Base-by-base conservation (phyloP, 768 basidiomycete genomes). In the Pleurotus citrinopileatus region DNA sequence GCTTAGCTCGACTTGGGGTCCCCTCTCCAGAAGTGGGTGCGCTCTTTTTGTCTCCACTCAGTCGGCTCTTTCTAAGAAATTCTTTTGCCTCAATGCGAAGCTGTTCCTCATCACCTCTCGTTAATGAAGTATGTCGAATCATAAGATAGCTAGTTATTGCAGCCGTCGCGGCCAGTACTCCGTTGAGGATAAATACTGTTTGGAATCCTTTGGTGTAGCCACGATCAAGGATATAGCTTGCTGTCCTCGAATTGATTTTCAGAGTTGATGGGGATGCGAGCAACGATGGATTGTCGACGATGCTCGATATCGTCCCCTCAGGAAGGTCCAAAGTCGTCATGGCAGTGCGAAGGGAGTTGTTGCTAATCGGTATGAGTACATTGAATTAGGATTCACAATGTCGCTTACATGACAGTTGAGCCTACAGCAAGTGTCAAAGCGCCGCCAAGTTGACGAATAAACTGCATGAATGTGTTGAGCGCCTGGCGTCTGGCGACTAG, bases 381-480 rank as follows among this genome's bases (percentile, higher is more conserved):
- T 17, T 3, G 5, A 28, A 3, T 23, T 10, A n/a, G 15, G 8
- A 23, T 36, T 47, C 12, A 10, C 1, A 56, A n/a, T 34, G 60
- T n/a, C n/a, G n/a, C 69, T 46, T 57, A 80, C 74, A 87, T 77
- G 42, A 88, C 70, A 1, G 85, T 80, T 0, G 79, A 75, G 3
- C 79, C 82, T 23, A 87, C 71, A 1, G 87, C 83, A 1, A 90
- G 75, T 3, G 82, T 74, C 2, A 92, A 61, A 0, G 88, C 84
- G 15, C 88, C 88, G 17, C 89, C 89, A 2, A 91, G 70, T 52
- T 83, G 70, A 13, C 88, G 78, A 45, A 88, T 72, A 58, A 90
- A 88, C 84, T 86, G 54, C 3, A 36, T 51, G 55, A 50, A 22
- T 54, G 22, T 47, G 10, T 20, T 29, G 46, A 5, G 44, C 34